Percentiles rank a stretch among this genome's conserved stretches.
These are phyloP conservation scores for Calycina marina DNA, from an alignment of 2,329 filamentous ascomycete genomes.

Conservation along the genomic window DNA sequence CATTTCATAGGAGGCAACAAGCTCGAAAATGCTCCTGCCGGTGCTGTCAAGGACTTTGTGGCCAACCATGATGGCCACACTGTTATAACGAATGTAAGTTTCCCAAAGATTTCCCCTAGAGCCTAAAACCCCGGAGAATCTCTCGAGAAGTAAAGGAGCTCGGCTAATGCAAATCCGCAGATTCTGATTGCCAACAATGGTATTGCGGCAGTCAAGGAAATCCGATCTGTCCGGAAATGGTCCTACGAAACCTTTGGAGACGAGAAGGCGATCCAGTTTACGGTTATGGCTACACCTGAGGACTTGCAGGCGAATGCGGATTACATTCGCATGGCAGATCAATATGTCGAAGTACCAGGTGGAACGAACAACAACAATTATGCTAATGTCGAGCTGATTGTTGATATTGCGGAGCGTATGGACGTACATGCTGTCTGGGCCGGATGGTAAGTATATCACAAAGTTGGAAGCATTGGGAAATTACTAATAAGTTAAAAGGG, in stretches of 20 bases:
- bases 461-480: too few relatives aligned
- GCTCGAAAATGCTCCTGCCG: conserved; percentile 64
- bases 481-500: too few relatives aligned
- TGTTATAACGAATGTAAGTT: conserved; percentile 78
- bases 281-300: conserved; percentile 98
- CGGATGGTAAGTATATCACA: conserved; percentile 65
- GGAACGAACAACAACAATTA: conserved; percentile 99
- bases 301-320: conserved; percentile 95
- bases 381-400: conserved; percentile 97
- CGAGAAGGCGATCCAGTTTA: conserved; percentile 96
- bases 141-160: background rate
- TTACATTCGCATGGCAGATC: conserved; percentile 98
- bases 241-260: conserved; percentile 99
- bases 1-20: conserved; percentile 97
- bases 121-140: background rate
- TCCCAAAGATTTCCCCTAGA: background rate
- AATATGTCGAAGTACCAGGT: conserved; percentile 97
- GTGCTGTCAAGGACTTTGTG: conserved; percentile 94
- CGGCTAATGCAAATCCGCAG: conserved; percentile 31
- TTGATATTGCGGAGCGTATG: conserved; percentile 97
- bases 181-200: conserved; percentile 99
- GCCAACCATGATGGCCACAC: conserved; percentile 82
- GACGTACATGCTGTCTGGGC: conserved; percentile 97
- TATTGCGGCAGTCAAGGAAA: conserved; percentile 98
- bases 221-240: conserved; percentile 98